Evolutionary conservation across 2,329 filamentous ascomycete genomes (phyloP).

Genomic region (Arthroderma sp.): DNA sequence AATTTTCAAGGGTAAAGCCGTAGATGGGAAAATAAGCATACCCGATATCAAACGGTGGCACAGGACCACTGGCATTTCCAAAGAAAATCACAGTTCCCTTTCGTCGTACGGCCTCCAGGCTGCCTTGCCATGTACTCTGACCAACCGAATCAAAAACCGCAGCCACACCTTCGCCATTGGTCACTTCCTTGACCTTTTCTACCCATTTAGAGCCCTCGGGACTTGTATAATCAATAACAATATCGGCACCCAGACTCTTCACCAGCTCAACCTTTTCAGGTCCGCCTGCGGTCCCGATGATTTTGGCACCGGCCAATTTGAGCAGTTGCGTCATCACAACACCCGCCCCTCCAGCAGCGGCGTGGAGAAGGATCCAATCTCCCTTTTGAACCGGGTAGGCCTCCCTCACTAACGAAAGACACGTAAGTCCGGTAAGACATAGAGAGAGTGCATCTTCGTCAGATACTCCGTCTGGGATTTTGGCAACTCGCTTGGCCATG

Average conservation of each 20-base stretch:
- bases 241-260: constrained; percentile 52
- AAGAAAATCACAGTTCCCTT: constrained; percentile 71
- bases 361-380: constrained; percentile 68
- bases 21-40: constrained; percentile 32
- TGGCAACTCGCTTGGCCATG: constrained; percentile 40
- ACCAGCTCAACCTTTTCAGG: constrained; percentile 60
- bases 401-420: constrained; percentile 65
- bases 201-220: constrained; percentile 69
- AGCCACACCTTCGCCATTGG: constrained; percentile 56
- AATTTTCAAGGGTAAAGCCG: constrained; percentile 4
- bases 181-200: constrained; percentile 74
- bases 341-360: constrained; percentile 72
- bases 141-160: constrained; percentile 81
- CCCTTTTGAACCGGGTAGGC: constrained; percentile 56
- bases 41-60: constrained; percentile 53
- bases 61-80: constrained; percentile 68
- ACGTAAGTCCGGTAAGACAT: constrained; percentile 71
- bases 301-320: constrained; percentile 55
- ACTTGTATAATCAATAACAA: constrained; percentile 66
- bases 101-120: constrained; percentile 57
- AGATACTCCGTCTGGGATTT: constrained; percentile 50
- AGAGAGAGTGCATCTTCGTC: constrained; percentile 54
- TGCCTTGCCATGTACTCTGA: constrained; percentile 68
- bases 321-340: constrained; percentile 64
- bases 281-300: constrained; percentile 68